Evolutionary conservation across 2,329 filamentous ascomycete genomes (phyloP), one percentile per base, ranked within the genome.

Genomic region (Nothopassalora personata): DNA sequence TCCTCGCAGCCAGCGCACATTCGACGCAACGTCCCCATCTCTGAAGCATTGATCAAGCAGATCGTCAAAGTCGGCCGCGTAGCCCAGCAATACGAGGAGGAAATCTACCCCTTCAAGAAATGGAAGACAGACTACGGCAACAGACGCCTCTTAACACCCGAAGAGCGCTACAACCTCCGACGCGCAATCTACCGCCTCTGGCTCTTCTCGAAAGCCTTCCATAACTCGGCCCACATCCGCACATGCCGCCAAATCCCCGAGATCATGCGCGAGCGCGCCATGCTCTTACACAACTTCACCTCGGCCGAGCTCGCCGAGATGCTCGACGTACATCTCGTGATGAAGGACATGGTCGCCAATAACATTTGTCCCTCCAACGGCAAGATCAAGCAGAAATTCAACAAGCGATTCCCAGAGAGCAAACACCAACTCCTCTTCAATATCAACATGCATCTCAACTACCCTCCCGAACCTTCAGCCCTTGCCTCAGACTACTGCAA

Each of bases 321-420:
- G 43, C 80, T 83, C 50, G 84, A 86, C 67, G 73, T 84, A 28
- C 80, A 83, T 48, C 65, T 73, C 31, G 72, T 85, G n/a, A 75
- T 86, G 15, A 75, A 79, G 46, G 81, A 84, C 56, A 75, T 85
- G 3, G 71, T 86, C 4, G 77, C 80, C 60, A 79, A 76, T 66
- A 83, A 84, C 60, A 76, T 86, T 57, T 86, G 84, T 68, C 84
- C 84, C 0, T 84, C 81, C 60, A 85, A 86, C 66, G 82, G 82
- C 57, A 80, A 80, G 46, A 82, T 85, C 33, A 76, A 81, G 48
- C 80, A 80, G 59, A 83, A 83, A 64, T 84, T 84, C 70, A 79
- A 78, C 46, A 83, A 83, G 60, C 79, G 82, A 10, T 80, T 77
- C 59, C 81, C 81, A 0, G 78, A 83, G 11, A 73, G 71, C 34